Evolutionary conservation across 148 eudicot species (phyloP).

Genomic region (Rhododendron kiyosumense): DNA sequence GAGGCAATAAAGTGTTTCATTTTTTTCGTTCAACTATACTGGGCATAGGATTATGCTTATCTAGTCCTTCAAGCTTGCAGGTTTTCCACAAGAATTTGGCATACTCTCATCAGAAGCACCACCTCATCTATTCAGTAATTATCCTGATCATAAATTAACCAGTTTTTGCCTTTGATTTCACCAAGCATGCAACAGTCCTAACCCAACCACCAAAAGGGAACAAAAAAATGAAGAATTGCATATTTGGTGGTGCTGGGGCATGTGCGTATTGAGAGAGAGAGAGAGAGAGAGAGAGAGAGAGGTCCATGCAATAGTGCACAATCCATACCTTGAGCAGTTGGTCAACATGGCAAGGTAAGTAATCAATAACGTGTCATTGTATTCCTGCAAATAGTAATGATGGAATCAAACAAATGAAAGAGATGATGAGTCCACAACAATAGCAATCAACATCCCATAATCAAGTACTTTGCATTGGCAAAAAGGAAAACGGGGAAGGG

Average conservation of each 20-base stretch:
- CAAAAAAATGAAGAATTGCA: not conserved
- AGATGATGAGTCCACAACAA: not conserved
- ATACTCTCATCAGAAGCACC: not conserved
- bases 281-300: not conserved
- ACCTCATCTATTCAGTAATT: not conserved
- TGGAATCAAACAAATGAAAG: not conserved
- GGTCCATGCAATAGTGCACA: not conserved
- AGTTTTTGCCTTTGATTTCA: not conserved
- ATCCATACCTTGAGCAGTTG: constrained; percentile 77
- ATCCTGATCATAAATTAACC: not conserved
- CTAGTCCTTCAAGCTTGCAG: not conserved
- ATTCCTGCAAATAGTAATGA: constrained; percentile 53
- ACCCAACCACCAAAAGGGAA: not conserved
- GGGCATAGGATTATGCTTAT: not conserved
- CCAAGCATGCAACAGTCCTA: not conserved
- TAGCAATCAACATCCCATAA: not conserved
- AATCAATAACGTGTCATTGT: constrained; percentile 82
- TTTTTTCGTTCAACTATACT: not conserved
- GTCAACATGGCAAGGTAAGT: constrained; percentile 88
- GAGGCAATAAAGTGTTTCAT: not conserved
- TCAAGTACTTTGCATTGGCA: not conserved
- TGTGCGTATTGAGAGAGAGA: not conserved
- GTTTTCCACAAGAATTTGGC: not conserved
- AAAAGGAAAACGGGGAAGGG: not conserved
- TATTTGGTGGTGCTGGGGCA: not conserved